These are phyloP conservation scores for Aureobasidium sp. DNA, from an alignment of 2,329 filamentous ascomycete species.

Conservation along the genomic window DNA sequence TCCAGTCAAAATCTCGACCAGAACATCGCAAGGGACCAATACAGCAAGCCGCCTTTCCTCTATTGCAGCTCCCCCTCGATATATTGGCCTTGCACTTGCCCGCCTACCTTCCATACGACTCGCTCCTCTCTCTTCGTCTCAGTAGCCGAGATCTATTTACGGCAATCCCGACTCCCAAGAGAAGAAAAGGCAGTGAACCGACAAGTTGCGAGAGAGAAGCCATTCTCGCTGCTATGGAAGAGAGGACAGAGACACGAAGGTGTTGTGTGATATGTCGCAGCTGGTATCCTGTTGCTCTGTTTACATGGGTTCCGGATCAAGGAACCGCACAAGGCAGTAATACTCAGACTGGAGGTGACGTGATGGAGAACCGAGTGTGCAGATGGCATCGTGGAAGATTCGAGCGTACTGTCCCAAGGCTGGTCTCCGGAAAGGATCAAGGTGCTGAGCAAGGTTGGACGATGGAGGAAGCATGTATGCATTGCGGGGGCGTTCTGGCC, in stretches of 20 bases:
- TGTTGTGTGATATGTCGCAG: slow-evolving; percentile 4
- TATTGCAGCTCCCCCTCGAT: slow-evolving; percentile 16
- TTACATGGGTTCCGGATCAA: neutral
- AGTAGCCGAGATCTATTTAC: slow-evolving; percentile 11
- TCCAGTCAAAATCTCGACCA: neutral
- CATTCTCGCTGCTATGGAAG: neutral
- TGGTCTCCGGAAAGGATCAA: neutral
- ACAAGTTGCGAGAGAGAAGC: slow-evolving; percentile 6
- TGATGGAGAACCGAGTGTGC: slow-evolving; percentile 1
- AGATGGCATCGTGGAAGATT: slow-evolving; percentile 5
- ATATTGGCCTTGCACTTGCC: slow-evolving; percentile 16
- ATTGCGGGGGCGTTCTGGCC: slow-evolving; percentile 17
- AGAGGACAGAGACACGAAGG: neutral
- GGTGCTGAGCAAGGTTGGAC: neutral
- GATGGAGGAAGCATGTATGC: slow-evolving; percentile 18
- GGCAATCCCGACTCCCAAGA: slow-evolving; percentile 1
- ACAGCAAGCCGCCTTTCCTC: neutral
- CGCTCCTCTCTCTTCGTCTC: slow-evolving; percentile 12
- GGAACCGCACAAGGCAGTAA: neutral
- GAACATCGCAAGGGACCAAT: neutral
- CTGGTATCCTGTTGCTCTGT: slow-evolving; percentile 5
- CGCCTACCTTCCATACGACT: slow-evolving; percentile 11
- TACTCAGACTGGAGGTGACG: neutral
- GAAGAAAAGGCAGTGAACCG: neutral
- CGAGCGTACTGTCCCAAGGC: neutral